Evolutionary conservation across 1,284 basidiomycete genomes (phyloP), one percentile per base, ranked within the genome.

Genomic region (Vanrija sp.): DNA sequence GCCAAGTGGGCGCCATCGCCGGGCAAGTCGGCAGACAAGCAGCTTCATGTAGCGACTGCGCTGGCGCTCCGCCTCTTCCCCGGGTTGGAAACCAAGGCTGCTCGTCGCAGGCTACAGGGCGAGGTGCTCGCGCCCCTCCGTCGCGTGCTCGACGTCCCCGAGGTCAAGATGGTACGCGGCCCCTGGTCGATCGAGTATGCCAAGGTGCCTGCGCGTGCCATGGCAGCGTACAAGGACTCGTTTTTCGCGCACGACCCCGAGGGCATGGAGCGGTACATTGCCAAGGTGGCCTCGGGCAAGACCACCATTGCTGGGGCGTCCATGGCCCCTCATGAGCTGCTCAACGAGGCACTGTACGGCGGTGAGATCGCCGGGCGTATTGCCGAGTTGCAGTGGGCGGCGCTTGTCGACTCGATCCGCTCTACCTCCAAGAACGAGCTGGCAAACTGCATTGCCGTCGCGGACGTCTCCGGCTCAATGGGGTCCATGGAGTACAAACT

Each of bases 391-490:
- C 86, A 88, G 66, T 88, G 86, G 86, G 78, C 79, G 51, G 74
- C 82, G 0, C 75, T 87, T 24, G 72, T 87, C 19, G 69, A 76
- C 16, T 77, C 78, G 10, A 71, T 87, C 9, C 73, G 77, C 16
- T 81, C 82, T 38, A 76, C 80, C 0, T 84, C 84, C 0, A 22
- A 41, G 35, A 45, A 45, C 23, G 68, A 73, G 10, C 62, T 88
- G 38, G 79, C 84, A 0, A 85, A 83, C 59, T 78, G 80, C 8
- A 69, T 88, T 16, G 85, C 85, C 0, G 66, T 87, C 12, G 86
- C 84, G 65, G 86, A 88, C 63, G 85, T 87, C 14, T 86, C 84
- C 0, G 85, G 84, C 0, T 85, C 84, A 1, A 87, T 87, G 86
- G 83, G 83, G 0, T 41, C 37, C 3, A 43, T 67, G 10, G 8